Conservation (phyloP, 2,329 filamentous ascomycete species). For the Trichoderma harzianum region DNA sequence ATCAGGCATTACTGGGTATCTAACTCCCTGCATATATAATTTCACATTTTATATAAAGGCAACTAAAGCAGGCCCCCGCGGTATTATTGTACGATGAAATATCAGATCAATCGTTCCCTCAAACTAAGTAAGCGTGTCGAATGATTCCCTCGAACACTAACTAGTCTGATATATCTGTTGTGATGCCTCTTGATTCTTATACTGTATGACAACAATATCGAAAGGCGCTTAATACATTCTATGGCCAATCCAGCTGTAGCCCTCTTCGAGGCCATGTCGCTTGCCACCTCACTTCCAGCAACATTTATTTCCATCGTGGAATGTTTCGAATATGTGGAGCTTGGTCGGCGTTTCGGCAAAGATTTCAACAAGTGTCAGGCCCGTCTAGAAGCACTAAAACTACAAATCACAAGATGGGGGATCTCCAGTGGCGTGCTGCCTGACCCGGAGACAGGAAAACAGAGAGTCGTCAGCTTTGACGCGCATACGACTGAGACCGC, state of each 20-base stretch:
- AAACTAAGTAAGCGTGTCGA: no score
- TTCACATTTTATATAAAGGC: not conserved
- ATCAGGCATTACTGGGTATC: no score
- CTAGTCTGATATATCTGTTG: not conserved
- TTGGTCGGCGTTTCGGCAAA: not conserved
- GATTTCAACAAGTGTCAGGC: not conserved
- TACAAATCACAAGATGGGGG: not conserved
- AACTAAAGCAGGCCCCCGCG: not conserved
- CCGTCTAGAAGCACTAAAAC: not conserved
- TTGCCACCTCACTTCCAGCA: not conserved
- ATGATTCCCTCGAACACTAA: not conserved
- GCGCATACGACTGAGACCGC: not conserved
- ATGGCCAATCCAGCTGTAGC: not conserved
- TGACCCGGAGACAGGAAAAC: not conserved
- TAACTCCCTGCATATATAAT: no score
- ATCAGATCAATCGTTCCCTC: not conserved
- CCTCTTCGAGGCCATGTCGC: not conserved
- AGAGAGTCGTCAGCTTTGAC: not conserved
- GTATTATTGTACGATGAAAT: not conserved
- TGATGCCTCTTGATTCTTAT: not conserved
- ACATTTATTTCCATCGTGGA: not conserved
- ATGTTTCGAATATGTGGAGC: not conserved
- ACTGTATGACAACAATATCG: not conserved
- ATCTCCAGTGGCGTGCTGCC: not conserved
- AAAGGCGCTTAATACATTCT: accelerated